Base-by-base conservation (phyloP, 495 filamentous ascomycete genomes). In the Penicillium longicatenatum region DNA sequence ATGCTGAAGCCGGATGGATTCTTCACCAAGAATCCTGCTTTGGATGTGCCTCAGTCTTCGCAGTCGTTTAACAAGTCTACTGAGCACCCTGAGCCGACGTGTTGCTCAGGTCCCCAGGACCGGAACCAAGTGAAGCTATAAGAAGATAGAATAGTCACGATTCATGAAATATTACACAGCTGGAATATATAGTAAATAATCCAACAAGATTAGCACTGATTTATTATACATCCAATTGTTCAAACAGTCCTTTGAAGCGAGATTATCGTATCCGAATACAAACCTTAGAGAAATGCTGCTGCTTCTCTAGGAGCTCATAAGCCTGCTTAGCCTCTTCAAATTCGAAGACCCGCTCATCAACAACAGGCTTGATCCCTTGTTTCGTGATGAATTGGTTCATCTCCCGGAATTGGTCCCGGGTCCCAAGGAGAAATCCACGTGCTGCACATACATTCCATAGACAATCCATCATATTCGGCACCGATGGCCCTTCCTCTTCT, bases 1-100 rank as follows among this genome's bases (percentile, higher is more conserved):
- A 83, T 67, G 84, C 87, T 92, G 52, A 85, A 86, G 70, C 88
- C 88, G 8, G 82, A 82, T 50, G 86, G 88, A 10, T 92, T 92
- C 77, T 92, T 92, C 72, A 83, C 84, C 8, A 79, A 78, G 75
- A 92, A 92, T 62, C 89, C 89, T 0, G 86, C 86, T 8, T 55
- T 91, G 42, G 89, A 91, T 73, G 89, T 91, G 12, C 82, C 75
- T 1, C 65, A 66, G 6, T 74, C 70, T 1, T 55, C 30, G 9
- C 75, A 78, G 64, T 48, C 64, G 6, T 75, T 76, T 30, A 77
- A 77, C 60, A 52, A 71, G 60, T 76, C 72, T 11, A 72, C 68
- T 12, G 43, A 66, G 65, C 73, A 75, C 46, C 70, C 73, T 11
- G 74, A 75, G 60, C 58, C 71, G 16, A 46, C 64, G 24, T 74